Evolutionary conservation across 208 protist genomes (phyloP).

Genomic region (Acanthamoeba lenticulata): DNA sequence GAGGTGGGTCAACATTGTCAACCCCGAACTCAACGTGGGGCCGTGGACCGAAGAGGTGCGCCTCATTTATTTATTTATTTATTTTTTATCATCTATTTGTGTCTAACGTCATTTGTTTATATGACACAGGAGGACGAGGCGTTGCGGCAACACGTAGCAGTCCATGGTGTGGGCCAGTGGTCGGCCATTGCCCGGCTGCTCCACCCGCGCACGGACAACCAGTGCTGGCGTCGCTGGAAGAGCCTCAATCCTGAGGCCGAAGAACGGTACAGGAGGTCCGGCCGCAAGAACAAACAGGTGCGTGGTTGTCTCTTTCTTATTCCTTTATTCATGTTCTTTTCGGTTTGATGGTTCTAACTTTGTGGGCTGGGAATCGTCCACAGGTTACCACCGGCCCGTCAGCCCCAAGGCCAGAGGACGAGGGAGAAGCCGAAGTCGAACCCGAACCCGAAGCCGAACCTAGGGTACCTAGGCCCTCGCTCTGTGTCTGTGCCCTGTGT

Average conservation of each 20-base stretch:
- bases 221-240: constrained; percentile 87
- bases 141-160: constrained; percentile 57
- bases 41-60: constrained; percentile 79
- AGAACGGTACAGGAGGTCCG: constrained; percentile 64
- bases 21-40: constrained; percentile 69
- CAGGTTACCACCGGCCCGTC: constrained; percentile 77
- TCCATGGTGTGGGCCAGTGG: constrained; percentile 81
- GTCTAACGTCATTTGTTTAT: neutral
- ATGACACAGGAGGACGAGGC: constrained; percentile 74
- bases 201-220: constrained; percentile 83
- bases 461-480: neutral
- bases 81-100: neutral
- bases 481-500: no score
- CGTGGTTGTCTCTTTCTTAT: no score
- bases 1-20: constrained; percentile 84
- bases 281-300: constrained; percentile 28
- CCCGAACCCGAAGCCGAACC: neutral
- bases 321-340: no score
- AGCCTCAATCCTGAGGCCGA: constrained; percentile 71
- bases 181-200: constrained; percentile 71
- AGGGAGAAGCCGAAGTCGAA: neutral
- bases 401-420: neutral
- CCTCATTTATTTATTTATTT: neutral
- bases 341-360: constrained; percentile 82
- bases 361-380: constrained; percentile 79